Percentiles rank a stretch among this genome's conserved stretches.
Evolutionary conservation across 2,329 filamentous ascomycete genomes (phyloP).

Genomic region (Trichoderma lentiforme): DNA sequence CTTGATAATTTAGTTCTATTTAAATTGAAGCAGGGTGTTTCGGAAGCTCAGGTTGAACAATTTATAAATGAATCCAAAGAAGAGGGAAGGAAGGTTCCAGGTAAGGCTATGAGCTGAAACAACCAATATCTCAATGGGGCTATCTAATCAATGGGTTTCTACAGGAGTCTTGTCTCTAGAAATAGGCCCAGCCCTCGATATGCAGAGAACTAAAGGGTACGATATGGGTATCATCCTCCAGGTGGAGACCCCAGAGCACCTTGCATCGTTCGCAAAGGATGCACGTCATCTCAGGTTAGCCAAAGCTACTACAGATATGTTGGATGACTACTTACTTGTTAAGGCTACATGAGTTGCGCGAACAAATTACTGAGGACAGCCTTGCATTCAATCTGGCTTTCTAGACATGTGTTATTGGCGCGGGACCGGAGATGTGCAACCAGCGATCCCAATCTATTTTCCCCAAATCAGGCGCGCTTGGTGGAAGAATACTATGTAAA

Average conservation of each 20-base stretch:
- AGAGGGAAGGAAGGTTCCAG: neutral
- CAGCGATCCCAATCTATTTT: neutral
- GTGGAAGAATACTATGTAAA: neutral
- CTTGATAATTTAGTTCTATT: neutral
- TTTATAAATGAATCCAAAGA: neutral
- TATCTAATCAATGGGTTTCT: neutral
- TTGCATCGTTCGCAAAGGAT: neutral
- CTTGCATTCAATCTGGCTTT: neutral
- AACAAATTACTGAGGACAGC: neutral
- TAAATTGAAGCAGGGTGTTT: neutral
- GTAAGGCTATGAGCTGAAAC: neutral
- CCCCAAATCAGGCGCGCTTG: neutral
- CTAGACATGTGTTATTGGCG: neutral
- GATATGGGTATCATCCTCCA: neutral
- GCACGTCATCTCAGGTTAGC: neutral
- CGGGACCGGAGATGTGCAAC: neutral
- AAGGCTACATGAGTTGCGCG: neutral
- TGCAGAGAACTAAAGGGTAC: neutral
- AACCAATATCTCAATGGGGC: neutral
- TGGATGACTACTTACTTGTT: neutral
- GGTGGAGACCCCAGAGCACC: neutral
- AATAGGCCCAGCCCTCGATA: neutral
- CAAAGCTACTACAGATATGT: neutral
- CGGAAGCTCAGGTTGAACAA: neutral
- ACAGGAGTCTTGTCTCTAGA: neutral